Evolutionary conservation across 148 eudicot genomes (phyloP), one percentile per base, ranked within the genome.

Genomic region (Cornus kousa): DNA sequence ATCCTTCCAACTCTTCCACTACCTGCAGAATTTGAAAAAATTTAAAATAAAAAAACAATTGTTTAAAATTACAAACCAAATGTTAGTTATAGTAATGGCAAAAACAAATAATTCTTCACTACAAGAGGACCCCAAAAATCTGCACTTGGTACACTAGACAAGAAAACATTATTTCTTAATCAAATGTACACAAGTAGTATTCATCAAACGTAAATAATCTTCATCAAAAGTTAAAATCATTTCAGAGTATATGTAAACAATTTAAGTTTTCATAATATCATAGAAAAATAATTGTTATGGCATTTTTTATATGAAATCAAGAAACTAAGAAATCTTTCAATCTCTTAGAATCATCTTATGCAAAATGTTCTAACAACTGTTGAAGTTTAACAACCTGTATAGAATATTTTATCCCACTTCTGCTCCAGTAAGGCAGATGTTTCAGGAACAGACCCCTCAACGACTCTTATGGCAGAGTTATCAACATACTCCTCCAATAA

Each of bases 321-420:
- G 43, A 39, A 39, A 39, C 5, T 39, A 39, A 39, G 43, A 39
- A 55, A 55, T 37, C 53, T 13, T 53, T 73, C 40, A 32, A 28
- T 28, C 28, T 28, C 28, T 28, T 28, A 28, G 28, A 28, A 28
- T 28, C 28, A 28, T 28, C 28, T 28, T 28, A 28, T 28, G 28
- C 28, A 28, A 28, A 28, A 28, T 0, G 28, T 28, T 28, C 28
- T 28, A 28, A 28, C 28, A 28, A 28, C 28, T 28, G 1, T 28
- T 28, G 28, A 28, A 28, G 28, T 46, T 7, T n/a, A 68, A 64
- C n/a, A 81, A 95, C 99, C 99, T 91, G 98, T 95, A 79, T 90
- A 95, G 73, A 93, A 90, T 80, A 95, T 93, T 88, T 93, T 93
- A 82, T 93, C 98, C 97, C 97, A 96, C 76, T 88, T 90, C 82